Conservation (phyloP, 352 stramenopile species). For the Globisporangium sylvaticum region DNA sequence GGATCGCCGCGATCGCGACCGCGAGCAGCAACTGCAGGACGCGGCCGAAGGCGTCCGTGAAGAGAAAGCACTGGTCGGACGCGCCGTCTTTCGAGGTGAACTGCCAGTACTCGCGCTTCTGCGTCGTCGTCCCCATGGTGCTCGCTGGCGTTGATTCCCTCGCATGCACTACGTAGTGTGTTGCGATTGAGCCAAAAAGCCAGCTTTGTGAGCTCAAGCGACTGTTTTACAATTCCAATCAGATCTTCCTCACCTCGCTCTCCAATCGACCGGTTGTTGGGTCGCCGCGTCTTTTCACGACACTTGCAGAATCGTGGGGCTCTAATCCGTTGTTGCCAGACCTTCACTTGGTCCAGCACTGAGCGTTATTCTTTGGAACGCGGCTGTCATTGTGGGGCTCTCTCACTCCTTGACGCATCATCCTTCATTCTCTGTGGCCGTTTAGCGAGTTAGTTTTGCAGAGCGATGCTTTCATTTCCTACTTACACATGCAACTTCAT, state of each 20-base stretch:
- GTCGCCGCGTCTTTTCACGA: conserved; percentile 1
- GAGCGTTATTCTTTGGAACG: too few relatives aligned
- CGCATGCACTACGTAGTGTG: neutral
- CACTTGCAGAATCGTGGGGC: neutral
- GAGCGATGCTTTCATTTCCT: neutral
- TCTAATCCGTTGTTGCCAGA: neutral
- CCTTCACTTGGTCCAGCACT: neutral
- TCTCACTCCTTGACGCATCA: neutral
- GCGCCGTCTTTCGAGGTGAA: conserved; percentile 17
- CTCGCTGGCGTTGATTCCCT: neutral
- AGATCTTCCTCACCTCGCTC: neutral
- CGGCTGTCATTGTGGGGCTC: too few relatives aligned
- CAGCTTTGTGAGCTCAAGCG: neutral
- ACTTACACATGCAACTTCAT: neutral
- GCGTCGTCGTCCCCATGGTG: neutral
- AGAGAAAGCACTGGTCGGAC: conserved; percentile 53
- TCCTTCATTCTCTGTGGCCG: neutral
- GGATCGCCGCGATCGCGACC: conserved; percentile 35
- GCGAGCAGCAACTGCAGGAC: conserved; percentile 57
- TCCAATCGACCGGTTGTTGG: neutral
- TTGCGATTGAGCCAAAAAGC: neutral
- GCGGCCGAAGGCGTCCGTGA: conserved; percentile 62
- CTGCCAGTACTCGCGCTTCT: conserved; percentile 14
- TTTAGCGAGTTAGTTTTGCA: neutral
- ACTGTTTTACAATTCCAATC: neutral